Evolutionary conservation across 108 stramenopile genomes (phyloP).

Genomic region (Pseudonitzschia pungens): DNA sequence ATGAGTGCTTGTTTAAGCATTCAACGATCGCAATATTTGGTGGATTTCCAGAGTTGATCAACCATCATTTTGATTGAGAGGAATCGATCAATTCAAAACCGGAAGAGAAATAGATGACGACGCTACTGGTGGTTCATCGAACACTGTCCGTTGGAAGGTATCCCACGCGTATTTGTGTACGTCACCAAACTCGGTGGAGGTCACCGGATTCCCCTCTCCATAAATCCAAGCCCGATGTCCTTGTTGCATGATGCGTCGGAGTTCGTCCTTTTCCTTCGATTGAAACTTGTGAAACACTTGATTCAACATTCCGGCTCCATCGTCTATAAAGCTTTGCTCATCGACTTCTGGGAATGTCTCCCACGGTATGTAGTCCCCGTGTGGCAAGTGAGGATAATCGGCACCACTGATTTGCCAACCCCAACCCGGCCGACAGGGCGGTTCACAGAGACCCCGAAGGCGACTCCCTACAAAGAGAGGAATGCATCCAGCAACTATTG

Average conservation of each 20-base stretch:
- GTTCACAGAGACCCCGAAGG: constrained; percentile 48
- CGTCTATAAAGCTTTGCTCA: constrained; percentile 29
- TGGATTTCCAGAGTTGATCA: no score
- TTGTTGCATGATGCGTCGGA: constrained; percentile 25
- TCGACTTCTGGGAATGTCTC: constrained; percentile 44
- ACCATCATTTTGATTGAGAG: neutral
- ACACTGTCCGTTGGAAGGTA: constrained; percentile 15
- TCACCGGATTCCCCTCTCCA: constrained; percentile 54
- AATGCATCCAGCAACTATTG: constrained; percentile 50
- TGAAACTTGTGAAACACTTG: neutral
- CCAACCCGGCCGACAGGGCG: constrained; percentile 40
- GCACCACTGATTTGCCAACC: constrained; percentile 40
- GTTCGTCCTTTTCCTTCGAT: constrained; percentile 12
- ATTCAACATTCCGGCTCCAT: neutral
- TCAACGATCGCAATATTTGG: no score
- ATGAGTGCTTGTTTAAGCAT: no score
- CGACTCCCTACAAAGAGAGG: constrained; percentile 44
- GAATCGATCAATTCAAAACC: neutral
- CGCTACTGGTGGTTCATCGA: neutral
- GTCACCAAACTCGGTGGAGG: constrained; percentile 39
- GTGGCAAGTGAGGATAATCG: constrained; percentile 44
- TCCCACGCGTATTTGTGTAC: constrained; percentile 36
- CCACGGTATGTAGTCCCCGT: constrained; percentile 30
- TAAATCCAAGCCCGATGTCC: constrained; percentile 47
- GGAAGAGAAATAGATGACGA: neutral